phyloP scores from a whole-genome alignment of 2,329 filamentous ascomycete species.

The Epichloe sibirici region DNA sequence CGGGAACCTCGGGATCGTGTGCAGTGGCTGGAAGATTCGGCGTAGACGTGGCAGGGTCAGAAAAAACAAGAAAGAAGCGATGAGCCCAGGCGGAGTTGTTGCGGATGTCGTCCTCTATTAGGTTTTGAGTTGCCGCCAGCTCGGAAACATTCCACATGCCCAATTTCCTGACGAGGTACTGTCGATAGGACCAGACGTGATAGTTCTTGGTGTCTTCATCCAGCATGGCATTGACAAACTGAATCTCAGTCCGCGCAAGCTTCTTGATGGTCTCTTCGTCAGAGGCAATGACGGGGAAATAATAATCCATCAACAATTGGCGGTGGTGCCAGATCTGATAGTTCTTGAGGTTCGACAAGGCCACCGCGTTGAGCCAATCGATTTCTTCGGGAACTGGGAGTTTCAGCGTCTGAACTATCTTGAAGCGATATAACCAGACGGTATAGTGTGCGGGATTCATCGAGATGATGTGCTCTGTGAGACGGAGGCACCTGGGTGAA shows the following conservation, averaged over 20 bases:
- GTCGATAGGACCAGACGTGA: conserved; percentile 94
- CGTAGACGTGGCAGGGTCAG: conserved; percentile 40
- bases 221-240: conserved; percentile 73
- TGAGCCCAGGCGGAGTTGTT: conserved; percentile 99
- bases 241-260: conserved; percentile 54
- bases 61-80: conserved; percentile 85
- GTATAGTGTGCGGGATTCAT: conserved; percentile 98
- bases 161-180: conserved; percentile 53
- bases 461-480: conserved; percentile 81
- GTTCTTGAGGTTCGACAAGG: conserved; percentile 82
- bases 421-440: conserved; percentile 91
- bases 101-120: conserved; percentile 70
- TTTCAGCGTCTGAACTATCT: conserved; percentile 56
- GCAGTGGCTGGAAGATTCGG: conserved; percentile 35
- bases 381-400: conserved; percentile 61
- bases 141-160: conserved; percentile 61
- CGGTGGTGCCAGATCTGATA: conserved; percentile 93
- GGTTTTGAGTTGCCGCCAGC: conserved; percentile 54
- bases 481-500: conserved; percentile 61
- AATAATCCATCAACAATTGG: conserved; percentile 50
- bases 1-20: conserved; percentile 44
- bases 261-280: conserved; percentile 42
- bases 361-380: conserved; percentile 73
- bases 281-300: conserved; percentile 46
- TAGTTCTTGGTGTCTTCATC: conserved; percentile 89